These are phyloP conservation scores for Suhomyces wounanorum DNA, from an alignment of 1,139 yeast species.

Conservation along the genomic window DNA sequence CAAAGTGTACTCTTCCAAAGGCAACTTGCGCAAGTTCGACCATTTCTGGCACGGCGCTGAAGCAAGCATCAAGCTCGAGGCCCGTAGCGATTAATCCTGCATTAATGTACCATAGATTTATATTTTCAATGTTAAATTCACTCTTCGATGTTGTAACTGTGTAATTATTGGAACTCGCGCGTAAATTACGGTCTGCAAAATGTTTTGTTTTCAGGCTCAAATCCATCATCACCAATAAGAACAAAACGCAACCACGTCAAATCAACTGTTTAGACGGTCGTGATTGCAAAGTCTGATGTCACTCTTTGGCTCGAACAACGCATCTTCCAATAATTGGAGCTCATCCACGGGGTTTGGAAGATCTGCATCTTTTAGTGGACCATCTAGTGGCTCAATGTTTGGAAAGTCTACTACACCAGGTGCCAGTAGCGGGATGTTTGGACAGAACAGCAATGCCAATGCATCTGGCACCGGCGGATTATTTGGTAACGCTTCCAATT, in stretches of 20 bases:
- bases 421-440: conserved; percentile 1
- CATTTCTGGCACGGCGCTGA: conserved; percentile 47
- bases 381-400: conserved; percentile 20
- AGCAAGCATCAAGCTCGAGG: conserved; percentile 29
- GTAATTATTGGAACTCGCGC: conserved; percentile 5
- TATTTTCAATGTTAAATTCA: not conserved
- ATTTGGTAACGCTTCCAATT: conserved; percentile 16
- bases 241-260: not conserved
- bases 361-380: conserved; percentile 21
- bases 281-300: conserved; percentile 7
- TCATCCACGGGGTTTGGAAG: conserved; percentile 29
- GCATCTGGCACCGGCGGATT: conserved; percentile 10
- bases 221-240: not conserved
- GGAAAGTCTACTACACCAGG: conserved; percentile 20
- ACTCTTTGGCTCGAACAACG: conserved; percentile 10
- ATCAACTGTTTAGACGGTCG: conserved; percentile 1
- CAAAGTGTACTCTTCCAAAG: conserved; percentile 41
- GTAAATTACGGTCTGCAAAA: conserved; percentile 1
- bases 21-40: conserved; percentile 47
- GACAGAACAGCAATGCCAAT: not conserved
- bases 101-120: not conserved
- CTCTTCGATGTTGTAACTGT: not conserved
- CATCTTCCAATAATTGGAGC: conserved; percentile 25
- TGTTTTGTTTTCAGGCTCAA: conserved; percentile 3
- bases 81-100: conserved; percentile 15